Conservation (phyloP, 2,329 filamentous ascomycete species). For the Fusarium luffae region DNA sequence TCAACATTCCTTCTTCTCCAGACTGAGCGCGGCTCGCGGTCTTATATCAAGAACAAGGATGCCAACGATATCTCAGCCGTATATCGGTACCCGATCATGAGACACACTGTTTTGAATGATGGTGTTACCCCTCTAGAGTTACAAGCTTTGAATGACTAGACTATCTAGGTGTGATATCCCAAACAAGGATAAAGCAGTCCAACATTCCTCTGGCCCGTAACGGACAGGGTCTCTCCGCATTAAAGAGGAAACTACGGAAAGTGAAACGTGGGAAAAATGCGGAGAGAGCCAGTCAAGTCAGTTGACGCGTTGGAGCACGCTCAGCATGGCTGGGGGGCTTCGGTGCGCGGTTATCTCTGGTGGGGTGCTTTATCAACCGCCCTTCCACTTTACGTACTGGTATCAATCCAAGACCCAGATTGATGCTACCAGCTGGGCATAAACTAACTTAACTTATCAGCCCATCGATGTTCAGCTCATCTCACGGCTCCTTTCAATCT, state of each 20-base stretch:
- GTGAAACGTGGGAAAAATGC: background rate
- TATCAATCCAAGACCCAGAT: constrained; percentile 16
- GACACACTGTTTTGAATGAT: background rate
- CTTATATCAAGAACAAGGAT: background rate
- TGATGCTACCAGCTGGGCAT: background rate
- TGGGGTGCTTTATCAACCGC: constrained; percentile 32
- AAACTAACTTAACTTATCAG: background rate
- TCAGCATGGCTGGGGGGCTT: background rate
- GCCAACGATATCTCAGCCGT: background rate
- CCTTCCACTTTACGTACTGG: constrained; percentile 24
- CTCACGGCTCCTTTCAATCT: background rate
- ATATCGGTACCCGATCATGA: background rate
- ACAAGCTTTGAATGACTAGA: background rate
- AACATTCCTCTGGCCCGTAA: background rate
- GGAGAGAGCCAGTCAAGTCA: constrained; percentile 17
- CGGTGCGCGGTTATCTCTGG: constrained; percentile 40
- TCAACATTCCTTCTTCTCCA: background rate
- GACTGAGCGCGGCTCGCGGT: background rate
- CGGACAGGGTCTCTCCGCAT: background rate
- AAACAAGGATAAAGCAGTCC: background rate
- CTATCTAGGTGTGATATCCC: background rate
- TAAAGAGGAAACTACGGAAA: background rate
- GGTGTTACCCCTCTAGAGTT: background rate
- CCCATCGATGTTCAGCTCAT: background rate
- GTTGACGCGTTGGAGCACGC: constrained; percentile 25